These are phyloP conservation scores for Diaporthe ilicicola DNA, from an alignment of 2,329 filamentous ascomycete genomes.

Conservation along the genomic window DNA sequence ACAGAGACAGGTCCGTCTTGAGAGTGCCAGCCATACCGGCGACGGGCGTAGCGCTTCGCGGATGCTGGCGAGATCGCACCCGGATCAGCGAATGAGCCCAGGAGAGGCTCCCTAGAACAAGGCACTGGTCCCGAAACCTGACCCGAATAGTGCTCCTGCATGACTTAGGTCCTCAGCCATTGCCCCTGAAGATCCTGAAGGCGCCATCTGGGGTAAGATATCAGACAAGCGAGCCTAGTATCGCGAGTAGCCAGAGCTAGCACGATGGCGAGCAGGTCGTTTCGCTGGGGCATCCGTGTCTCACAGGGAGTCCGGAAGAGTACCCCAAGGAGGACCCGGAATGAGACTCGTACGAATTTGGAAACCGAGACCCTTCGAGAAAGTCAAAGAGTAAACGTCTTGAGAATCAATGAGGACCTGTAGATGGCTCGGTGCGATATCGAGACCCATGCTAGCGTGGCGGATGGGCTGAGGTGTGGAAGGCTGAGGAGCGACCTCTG, in stretches of 20 bases:
- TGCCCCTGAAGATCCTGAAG: constrained; percentile 34
- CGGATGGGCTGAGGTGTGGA: constrained; percentile 37
- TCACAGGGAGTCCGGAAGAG: constrained; percentile 1
- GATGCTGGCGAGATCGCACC: constrained; percentile 24
- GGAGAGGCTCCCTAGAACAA: neutral
- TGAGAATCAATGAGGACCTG: constrained; percentile 42
- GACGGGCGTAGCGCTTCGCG: constrained; percentile 22
- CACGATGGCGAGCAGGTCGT: constrained; percentile 21
- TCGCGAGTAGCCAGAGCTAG: constrained; percentile 9
- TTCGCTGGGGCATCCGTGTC: constrained; percentile 25
- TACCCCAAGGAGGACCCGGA: constrained; percentile 14
- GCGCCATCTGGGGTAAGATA: constrained; percentile 31
- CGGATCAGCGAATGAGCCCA: constrained; percentile 17
- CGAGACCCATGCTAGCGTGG: constrained; percentile 38
- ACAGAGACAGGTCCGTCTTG: constrained; percentile 26
- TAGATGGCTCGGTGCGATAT: constrained; percentile 38
- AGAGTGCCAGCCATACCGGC: neutral
- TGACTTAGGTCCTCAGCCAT: constrained; percentile 16
- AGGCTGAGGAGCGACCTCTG: constrained; percentile 35
- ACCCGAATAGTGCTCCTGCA: constrained; percentile 28
- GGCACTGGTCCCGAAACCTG: constrained; percentile 9
- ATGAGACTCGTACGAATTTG: constrained; percentile 27
- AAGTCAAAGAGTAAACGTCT: constrained; percentile 26
- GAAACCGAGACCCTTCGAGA: constrained; percentile 34
- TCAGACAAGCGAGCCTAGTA: constrained; percentile 25